Conservation (phyloP, 2,329 filamentous ascomycete species). For the Westerdykella ornata region DNA sequence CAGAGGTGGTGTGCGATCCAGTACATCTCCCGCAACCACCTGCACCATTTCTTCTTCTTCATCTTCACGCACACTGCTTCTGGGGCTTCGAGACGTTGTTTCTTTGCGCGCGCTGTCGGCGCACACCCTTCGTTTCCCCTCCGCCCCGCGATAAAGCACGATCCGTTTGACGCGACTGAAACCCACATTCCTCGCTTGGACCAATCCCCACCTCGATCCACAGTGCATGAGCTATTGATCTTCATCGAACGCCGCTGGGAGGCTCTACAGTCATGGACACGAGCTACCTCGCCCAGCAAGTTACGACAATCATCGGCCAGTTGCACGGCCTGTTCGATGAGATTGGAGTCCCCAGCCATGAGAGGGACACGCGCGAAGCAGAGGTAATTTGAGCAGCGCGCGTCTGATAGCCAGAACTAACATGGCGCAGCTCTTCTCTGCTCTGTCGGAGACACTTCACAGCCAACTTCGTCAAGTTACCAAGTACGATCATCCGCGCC, state of each 20-base stretch:
- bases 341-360: conserved; percentile 90
- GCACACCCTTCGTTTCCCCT: no score
- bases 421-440: conserved; percentile 67
- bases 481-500: conserved; percentile 41
- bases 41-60: no score
- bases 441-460: conserved; percentile 84
- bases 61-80: no score
- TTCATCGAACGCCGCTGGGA: conserved; percentile 21
- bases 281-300: conserved; percentile 87
- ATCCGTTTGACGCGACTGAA: background rate
- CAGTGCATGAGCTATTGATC: conserved; percentile 32
- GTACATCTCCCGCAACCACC: no score
- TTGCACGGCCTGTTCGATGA: conserved; percentile 94
- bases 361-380: conserved; percentile 80
- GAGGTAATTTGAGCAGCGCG: conserved; percentile 56
- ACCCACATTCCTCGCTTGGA: conserved; percentile 18
- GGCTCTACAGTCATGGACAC: conserved; percentile 63
- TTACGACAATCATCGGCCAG: conserved; percentile 87
- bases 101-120: no score
- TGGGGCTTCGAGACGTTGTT: no score
- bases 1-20: no score
- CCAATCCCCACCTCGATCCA: conserved; percentile 15
- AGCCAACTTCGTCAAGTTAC: conserved; percentile 82
- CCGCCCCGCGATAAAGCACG: background rate
- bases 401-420: conserved; percentile 11